Evolutionary conservation across 1,284 basidiomycete species (phyloP).

Genomic region (Heterobasidion occidentale): DNA sequence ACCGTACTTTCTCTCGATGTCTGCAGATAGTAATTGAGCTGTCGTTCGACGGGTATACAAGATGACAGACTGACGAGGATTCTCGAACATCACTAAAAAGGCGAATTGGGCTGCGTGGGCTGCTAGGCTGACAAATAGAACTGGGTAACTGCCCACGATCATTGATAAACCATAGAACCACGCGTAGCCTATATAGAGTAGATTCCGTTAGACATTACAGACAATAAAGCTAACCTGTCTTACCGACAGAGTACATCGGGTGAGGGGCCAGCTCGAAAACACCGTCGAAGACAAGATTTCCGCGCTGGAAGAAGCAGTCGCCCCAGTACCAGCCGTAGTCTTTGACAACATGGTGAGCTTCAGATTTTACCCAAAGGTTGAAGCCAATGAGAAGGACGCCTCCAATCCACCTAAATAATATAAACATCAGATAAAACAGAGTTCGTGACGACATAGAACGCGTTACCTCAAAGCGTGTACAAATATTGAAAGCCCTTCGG

Average conservation of each 20-base stretch:
- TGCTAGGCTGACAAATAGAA: conserved; percentile 87
- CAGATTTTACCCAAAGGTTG: conserved; percentile 98
- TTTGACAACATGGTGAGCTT: conserved; percentile 95
- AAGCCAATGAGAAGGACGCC: conserved; percentile 85
- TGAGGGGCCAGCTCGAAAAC: conserved; percentile 92
- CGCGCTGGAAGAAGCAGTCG: conserved; percentile 92
- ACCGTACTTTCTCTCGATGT: conserved; percentile 90
- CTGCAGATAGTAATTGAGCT: conserved; percentile 29
- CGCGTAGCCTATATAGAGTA: conserved; percentile 60
- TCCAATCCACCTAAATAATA: conserved; percentile 65
- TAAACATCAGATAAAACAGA: background rate
- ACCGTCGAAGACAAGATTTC: conserved; percentile 92
- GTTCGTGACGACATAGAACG: background rate
- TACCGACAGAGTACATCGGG: conserved; percentile 92
- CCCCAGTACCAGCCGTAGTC: conserved; percentile 98
- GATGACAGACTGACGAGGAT: conserved; percentile 67
- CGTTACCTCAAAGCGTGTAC: conserved; percentile 73
- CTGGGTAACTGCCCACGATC: conserved; percentile 83
- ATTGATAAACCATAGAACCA: conserved; percentile 96
- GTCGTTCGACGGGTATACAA: background rate
- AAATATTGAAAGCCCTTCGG: conserved; percentile 63
- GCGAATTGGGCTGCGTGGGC: conserved; percentile 95
- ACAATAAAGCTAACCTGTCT: conserved; percentile 15
- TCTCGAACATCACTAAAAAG: conserved; percentile 96
- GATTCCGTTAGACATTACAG: background rate